A percentile compares a stretch with the other conserved stretches of the same genome.
Evolutionary conservation across 768 basidiomycete species (phyloP).

Genomic region (Suillus spraguei): DNA sequence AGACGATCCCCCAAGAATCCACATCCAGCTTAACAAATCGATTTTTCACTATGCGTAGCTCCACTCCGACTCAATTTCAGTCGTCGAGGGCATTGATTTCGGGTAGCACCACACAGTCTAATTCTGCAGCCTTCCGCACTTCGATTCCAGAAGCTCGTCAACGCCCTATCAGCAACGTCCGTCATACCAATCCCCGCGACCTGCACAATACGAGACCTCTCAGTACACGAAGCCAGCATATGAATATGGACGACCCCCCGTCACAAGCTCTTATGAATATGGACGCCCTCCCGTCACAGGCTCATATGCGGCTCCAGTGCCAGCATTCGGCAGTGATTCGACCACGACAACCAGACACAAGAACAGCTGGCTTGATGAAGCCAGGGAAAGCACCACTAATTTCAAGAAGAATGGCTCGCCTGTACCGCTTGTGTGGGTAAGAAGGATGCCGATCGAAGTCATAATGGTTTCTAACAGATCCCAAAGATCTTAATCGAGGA

Average conservation of each 20-base stretch:
- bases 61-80: conserved; percentile 1
- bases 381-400: conserved; percentile 10
- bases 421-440: conserved; percentile 30
- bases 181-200: background rate
- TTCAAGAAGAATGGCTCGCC: conserved; percentile 24
- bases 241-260: background rate
- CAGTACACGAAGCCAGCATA: background rate
- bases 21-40: conserved; percentile 2
- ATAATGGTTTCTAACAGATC: background rate
- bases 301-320: background rate
- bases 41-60: conserved; percentile 3
- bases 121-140: background rate
- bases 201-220: background rate
- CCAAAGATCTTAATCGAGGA: conserved; percentile 28
- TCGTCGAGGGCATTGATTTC: background rate
- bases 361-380: conserved; percentile 1
- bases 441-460: background rate
- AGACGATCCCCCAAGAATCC: background rate
- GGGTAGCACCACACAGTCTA: background rate
- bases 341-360: background rate
- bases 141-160: background rate
- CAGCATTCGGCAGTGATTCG: background rate
- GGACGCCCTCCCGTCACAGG: background rate
- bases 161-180: background rate
- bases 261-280: background rate